Evolutionary conservation across 345 rosid species (phyloP).

Genomic region (Gossypium raimondii): DNA sequence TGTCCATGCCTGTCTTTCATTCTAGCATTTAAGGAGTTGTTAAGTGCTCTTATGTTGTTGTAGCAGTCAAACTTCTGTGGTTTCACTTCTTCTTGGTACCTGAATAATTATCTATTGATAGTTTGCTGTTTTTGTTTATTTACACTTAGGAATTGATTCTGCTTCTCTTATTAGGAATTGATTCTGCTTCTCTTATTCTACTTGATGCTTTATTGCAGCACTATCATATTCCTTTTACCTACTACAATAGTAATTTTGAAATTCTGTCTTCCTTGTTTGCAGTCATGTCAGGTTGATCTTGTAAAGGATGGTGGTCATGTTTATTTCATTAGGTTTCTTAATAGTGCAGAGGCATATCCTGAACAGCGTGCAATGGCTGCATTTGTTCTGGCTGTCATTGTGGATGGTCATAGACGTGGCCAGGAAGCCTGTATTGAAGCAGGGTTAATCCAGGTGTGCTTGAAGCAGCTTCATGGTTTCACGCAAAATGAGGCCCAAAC

Average conservation of each 20-base stretch:
- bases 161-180: background rate
- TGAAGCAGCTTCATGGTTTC: constrained; percentile 75
- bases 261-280: constrained; percentile 29
- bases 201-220: background rate
- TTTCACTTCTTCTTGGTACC: background rate
- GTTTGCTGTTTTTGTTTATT: background rate
- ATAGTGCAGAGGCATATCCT: constrained; percentile 91
- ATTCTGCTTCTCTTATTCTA: background rate
- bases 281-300: constrained; percentile 99
- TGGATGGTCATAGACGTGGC: constrained; percentile 94
- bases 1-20: background rate
- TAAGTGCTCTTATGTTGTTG: background rate
- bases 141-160: background rate
- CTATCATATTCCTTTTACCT: background rate
- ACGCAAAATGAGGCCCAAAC: constrained; percentile 60
- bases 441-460: constrained; percentile 74
- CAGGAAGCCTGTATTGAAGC: constrained; percentile 95
- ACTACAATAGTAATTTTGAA: background rate
- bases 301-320: constrained; percentile 94
- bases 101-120: background rate
- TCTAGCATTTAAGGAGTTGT: background rate
- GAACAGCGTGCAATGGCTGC: constrained; percentile 99
- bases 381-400: constrained; percentile 98
- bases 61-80: background rate
- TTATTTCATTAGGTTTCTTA: constrained; percentile 94